Conservation (phyloP, 257 asterid species). For the Ehretia macrophylla region DNA sequence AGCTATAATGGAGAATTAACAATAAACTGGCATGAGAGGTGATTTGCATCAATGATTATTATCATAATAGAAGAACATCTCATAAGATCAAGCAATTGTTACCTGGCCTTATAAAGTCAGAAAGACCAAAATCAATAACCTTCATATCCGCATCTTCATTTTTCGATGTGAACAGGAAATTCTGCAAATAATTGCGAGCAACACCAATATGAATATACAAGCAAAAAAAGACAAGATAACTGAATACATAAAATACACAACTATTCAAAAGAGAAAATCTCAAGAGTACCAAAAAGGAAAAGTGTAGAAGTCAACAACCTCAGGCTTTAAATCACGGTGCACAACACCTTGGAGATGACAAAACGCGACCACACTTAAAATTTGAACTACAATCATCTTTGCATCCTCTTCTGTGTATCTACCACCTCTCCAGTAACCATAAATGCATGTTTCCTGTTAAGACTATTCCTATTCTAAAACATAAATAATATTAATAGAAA, state of each 20-base stretch:
- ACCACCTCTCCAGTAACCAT: conserved; percentile 73
- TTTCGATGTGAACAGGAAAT: conserved; percentile 79
- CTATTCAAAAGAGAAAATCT: conserved; percentile 6
- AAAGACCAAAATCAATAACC: conserved; percentile 95
- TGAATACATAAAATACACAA: conserved; percentile 4
- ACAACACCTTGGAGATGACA: conserved; percentile 99
- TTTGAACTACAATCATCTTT: conserved; percentile 77
- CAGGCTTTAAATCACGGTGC: conserved; percentile 97
- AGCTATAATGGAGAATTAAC: too few species aligned
- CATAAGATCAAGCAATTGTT: conserved; percentile 1
- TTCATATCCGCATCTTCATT: conserved; percentile 92
- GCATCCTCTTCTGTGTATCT: conserved; percentile 94
- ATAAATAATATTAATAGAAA: conserved; percentile 11
- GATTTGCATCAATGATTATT: too few species aligned
- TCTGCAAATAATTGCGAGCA: conserved; percentile 38
- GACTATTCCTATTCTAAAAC: background rate
- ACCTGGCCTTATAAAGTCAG: conserved; percentile 95
- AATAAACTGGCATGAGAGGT: too few species aligned
- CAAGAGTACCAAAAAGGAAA: background rate
- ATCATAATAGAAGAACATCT: too few species aligned
- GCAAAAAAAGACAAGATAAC: conserved; percentile 9
- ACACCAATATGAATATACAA: conserved; percentile 13
- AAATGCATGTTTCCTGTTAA: background rate
- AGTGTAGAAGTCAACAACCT: conserved; percentile 39
- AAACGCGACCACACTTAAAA: conserved; percentile 86